A percentile compares a stretch with the other conserved stretches of the same genome.
Evolutionary conservation across 495 filamentous ascomycete genomes (phyloP).

Genomic region (Aspergillus homomorphus): DNA sequence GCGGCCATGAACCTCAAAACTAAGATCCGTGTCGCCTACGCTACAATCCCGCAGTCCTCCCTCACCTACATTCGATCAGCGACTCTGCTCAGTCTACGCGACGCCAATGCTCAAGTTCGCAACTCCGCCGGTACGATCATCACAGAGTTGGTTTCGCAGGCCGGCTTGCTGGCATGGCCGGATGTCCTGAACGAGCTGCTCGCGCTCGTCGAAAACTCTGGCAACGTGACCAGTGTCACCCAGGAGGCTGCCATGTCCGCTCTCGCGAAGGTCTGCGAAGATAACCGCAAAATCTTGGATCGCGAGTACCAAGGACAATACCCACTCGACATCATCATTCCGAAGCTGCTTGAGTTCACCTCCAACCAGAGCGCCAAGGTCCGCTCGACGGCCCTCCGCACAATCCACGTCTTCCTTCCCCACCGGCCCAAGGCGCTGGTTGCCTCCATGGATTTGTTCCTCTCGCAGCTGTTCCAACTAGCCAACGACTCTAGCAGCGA

Average conservation of each 20-base stretch:
- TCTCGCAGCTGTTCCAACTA: conserved; percentile 78
- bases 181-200: conserved; percentile 81
- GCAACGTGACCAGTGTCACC: conserved; percentile 61
- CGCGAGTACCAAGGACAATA: conserved; percentile 80
- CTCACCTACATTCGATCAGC: conserved; percentile 74
- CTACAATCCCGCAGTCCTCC: conserved; percentile 65
- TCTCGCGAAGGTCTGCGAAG: conserved; percentile 91
- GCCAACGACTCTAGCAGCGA: conserved; percentile 70
- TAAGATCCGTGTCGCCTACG: conserved; percentile 69
- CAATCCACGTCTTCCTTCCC: conserved; percentile 87
- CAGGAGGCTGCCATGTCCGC: conserved; percentile 95
- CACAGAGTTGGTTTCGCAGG: conserved; percentile 85
- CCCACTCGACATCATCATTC: conserved; percentile 84
- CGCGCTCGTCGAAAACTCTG: conserved; percentile 67
- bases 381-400: conserved; percentile 70
- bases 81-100: conserved; percentile 73
- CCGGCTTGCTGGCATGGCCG: conserved; percentile 87
- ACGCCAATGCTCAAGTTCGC: conserved; percentile 77
- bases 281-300: conserved; percentile 85
- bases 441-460: conserved; percentile 69
- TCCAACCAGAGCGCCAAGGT: conserved; percentile 69
- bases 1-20: conserved; percentile 95
- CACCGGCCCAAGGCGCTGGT: conserved; percentile 75
- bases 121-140: conserved; percentile 89
- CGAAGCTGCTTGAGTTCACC: conserved; percentile 85